These are phyloP conservation scores for Iodosphaeria phyllophila DNA, from an alignment of 2,329 filamentous ascomycete species.

Conservation along the genomic window DNA sequence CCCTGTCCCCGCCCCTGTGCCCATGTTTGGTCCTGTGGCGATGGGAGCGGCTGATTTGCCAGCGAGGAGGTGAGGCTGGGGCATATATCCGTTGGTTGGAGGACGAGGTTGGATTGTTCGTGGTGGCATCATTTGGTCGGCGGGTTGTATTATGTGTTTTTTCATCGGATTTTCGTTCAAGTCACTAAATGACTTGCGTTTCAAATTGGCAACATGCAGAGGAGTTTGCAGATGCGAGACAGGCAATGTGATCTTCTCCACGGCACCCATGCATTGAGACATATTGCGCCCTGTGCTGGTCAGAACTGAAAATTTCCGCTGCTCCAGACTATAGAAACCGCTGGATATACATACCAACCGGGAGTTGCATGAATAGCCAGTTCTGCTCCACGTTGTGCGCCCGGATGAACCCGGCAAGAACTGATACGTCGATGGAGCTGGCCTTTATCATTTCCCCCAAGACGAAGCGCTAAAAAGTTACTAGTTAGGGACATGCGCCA, in stretches of 20 bases:
- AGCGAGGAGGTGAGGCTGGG: slow-evolving; percentile 5
- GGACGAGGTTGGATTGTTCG: slow-evolving; percentile 15
- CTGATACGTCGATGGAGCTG: slow-evolving; percentile 27
- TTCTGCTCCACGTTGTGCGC: slow-evolving; percentile 20
- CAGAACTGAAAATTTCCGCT: no score
- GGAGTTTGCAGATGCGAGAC: slow-evolving; percentile 12
- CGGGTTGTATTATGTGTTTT: slow-evolving; percentile 12
- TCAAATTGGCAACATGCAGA: slow-evolving; percentile 11
- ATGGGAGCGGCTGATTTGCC: no score
- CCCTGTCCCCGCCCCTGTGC: no score
- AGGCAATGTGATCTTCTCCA: slow-evolving; percentile 19
- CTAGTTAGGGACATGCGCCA: slow-evolving; percentile 4
- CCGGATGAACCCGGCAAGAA: slow-evolving; percentile 27
- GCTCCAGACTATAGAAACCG: no score
- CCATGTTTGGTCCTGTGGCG: no score
- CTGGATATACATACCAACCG: slow-evolving; percentile 18
- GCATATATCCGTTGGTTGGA: slow-evolving; percentile 10
- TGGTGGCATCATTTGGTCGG: slow-evolving; percentile 10
- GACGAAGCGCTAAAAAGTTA: slow-evolving; percentile 28
- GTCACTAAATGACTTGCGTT: slow-evolving; percentile 18
- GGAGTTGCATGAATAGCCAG: slow-evolving; percentile 29
- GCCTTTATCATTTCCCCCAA: slow-evolving; percentile 39
- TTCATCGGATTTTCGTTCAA: slow-evolving; percentile 15
- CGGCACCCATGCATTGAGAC: slow-evolving; percentile 23
- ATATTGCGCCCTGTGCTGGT: slow-evolving; percentile 23